Base-by-base conservation (phyloP, 768 basidiomycete genomes). In the Rhodosporidiobolus odoratus region DNA sequence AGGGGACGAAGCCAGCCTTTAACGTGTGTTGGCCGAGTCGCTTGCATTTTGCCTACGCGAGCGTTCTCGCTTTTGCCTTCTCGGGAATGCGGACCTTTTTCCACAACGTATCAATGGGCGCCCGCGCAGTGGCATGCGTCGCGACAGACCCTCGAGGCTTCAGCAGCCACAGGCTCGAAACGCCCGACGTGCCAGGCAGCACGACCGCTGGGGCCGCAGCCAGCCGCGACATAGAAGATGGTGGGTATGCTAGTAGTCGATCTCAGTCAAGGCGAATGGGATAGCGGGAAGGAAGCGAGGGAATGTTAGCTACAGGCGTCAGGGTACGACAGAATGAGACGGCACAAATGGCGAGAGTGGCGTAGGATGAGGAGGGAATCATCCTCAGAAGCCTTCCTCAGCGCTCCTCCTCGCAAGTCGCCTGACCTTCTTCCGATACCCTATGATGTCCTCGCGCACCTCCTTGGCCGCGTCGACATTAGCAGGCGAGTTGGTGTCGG, bases 391-490 rank as follows among this genome's bases (percentile, higher is more conserved):
- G 2, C 87, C 89, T 77, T 93, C 93, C 78, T 98, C 95, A 17
- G 93, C 94, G 75, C 89, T 89, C 80, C 84, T 84, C 69, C 94
- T 85, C 57, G 86, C 95, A 73, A 98, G 81, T 72, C 91, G 85
- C 76, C 93, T 88, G 64, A 99, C 94, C 81, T 92, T 95, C 89
- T 96, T 97, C 86, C 85, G 90, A 82, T 98, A 99, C 3, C 79
- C 73, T 21, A 76, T 57, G 41, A 78, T 65, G 73, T 75, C 76
- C 47, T 77, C 66, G 47, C 79, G 68, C 67, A 77, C 84, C 78
- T 93, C 87, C 78, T 91, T 91, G 37, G 96, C 95, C 0, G 96
- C 94, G 77, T 98, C 93, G 21, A 98, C 89, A 75, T 98, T 97
- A 8, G 94, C 94, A 5, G 94, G 94, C 72, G 92, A 94, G 80